These are phyloP conservation scores for Dipteronia dyeriana DNA, from an alignment of 345 rosid genomes.

Conservation along the genomic window DNA sequence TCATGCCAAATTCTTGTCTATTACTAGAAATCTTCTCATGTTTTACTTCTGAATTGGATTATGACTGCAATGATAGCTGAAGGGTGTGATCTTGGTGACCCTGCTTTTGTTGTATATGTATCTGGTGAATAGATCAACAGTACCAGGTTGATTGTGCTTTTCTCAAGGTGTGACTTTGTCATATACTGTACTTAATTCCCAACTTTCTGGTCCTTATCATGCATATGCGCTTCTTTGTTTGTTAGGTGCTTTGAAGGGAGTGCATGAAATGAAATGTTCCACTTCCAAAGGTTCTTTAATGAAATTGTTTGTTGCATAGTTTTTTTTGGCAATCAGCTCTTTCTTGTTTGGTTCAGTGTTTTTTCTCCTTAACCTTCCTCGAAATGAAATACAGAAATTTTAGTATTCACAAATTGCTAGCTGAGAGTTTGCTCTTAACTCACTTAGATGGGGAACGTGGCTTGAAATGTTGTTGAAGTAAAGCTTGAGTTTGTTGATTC, in stretches of 20 bases:
- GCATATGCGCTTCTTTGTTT: background rate
- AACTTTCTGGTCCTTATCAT: background rate
- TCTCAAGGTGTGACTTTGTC: constrained; percentile 1
- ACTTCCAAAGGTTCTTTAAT: background rate
- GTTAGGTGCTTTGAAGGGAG: background rate
- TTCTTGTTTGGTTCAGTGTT: background rate
- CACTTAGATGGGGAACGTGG: background rate
- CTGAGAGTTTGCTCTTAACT: background rate
- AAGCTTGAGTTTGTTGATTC: background rate
- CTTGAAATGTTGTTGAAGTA: background rate
- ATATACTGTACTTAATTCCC: background rate
- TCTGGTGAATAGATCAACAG: constrained; percentile 89
- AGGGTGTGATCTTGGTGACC: constrained; percentile 45
- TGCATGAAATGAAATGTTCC: background rate
- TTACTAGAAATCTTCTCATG: constrained; percentile 23
- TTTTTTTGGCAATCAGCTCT: background rate
- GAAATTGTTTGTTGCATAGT: background rate
- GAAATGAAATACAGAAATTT: background rate
- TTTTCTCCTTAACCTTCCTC: background rate
- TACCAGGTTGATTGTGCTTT: background rate
- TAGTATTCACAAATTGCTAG: background rate
- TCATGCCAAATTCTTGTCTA: background rate
- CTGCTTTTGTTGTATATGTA: constrained; percentile 80
- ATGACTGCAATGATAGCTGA: constrained; percentile 72
- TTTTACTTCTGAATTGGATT: constrained; percentile 42